Conservation (phyloP, 169 alveolate species). For the Cryptosporidium tyzzeri region DNA sequence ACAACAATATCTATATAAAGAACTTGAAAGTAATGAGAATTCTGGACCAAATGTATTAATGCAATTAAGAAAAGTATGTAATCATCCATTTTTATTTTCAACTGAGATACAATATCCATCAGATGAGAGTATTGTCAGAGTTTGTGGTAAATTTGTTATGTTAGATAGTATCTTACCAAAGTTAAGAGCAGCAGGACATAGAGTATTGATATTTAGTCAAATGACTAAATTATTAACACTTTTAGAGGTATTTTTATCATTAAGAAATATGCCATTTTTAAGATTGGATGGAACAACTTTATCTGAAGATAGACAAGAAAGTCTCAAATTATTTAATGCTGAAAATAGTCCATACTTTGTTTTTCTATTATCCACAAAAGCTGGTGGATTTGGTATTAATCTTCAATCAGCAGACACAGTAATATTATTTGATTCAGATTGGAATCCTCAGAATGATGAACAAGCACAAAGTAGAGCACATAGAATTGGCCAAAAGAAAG, state of each 20-base stretch:
- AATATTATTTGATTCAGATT: constrained; percentile 95
- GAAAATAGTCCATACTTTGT: constrained; percentile 87
- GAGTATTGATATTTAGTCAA: constrained; percentile 93
- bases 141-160: constrained; percentile 91
- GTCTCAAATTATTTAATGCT: constrained; percentile 83
- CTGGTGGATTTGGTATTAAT: constrained; percentile 95
- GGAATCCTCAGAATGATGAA: constrained; percentile 96
- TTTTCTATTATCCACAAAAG: constrained; percentile 90
- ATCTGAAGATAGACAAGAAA: constrained; percentile 89
- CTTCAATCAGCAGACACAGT: constrained; percentile 97
- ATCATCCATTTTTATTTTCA: constrained; percentile 94
- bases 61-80: constrained; percentile 93
- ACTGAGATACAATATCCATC: constrained; percentile 85
- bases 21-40: constrained; percentile 85
- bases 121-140: constrained; percentile 90
- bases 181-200: constrained; percentile 89
- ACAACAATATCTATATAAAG: constrained; percentile 87
- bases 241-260: constrained; percentile 88
- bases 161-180: constrained; percentile 92
- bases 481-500: constrained; percentile 94
- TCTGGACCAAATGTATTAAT: constrained; percentile 89
- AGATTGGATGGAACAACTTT: constrained; percentile 94
- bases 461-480: constrained; percentile 96
- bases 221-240: constrained; percentile 93
- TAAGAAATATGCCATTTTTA: constrained; percentile 85